phyloP scores from a whole-genome alignment of 805 yeast genomes.

The Lipomyces sp. region DNA sequence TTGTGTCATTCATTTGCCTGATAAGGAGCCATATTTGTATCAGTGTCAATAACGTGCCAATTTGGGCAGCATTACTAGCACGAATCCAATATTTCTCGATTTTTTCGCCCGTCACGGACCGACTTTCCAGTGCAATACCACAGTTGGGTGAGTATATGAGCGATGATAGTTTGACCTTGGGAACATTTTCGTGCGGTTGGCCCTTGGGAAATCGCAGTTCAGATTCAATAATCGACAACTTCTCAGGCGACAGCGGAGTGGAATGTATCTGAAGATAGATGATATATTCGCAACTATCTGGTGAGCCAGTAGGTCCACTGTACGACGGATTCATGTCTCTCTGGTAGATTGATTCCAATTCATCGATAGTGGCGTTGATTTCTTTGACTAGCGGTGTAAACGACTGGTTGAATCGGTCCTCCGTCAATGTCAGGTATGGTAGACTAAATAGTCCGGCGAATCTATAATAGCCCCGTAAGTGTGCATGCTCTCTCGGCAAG shows the following conservation, averaged over 20 bases:
- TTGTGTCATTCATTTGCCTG: conserved; percentile 70
- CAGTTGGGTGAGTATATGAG: conserved; percentile 88
- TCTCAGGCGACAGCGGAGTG: conserved; percentile 57
- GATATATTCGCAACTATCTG: conserved; percentile 66
- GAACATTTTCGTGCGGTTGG: conserved; percentile 66
- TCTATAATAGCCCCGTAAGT: conserved; percentile 1
- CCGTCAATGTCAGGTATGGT: conserved; percentile 55
- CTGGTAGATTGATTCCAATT: conserved; percentile 50
- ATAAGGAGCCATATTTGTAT: conserved; percentile 62
- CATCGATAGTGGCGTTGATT: conserved; percentile 52
- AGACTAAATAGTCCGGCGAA: conserved; percentile 42
- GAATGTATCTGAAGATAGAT: conserved; percentile 69
- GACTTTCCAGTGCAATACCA: conserved; percentile 58
- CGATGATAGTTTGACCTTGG: conserved; percentile 61
- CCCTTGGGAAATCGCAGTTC: conserved; percentile 80
- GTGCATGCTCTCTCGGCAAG: neutral
- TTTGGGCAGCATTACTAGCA: conserved; percentile 45
- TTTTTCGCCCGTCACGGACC: conserved; percentile 58
- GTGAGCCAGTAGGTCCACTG: conserved; percentile 46
- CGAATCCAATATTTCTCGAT: conserved; percentile 51
- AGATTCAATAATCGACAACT: conserved; percentile 66
- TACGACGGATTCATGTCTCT: conserved; percentile 35
- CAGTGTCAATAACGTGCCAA: conserved; percentile 54
- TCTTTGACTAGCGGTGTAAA: conserved; percentile 62
- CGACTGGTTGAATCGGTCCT: conserved; percentile 66